Conservation (phyloP, 2,329 filamentous ascomycete genomes). For the Corynespora cassiicola region DNA sequence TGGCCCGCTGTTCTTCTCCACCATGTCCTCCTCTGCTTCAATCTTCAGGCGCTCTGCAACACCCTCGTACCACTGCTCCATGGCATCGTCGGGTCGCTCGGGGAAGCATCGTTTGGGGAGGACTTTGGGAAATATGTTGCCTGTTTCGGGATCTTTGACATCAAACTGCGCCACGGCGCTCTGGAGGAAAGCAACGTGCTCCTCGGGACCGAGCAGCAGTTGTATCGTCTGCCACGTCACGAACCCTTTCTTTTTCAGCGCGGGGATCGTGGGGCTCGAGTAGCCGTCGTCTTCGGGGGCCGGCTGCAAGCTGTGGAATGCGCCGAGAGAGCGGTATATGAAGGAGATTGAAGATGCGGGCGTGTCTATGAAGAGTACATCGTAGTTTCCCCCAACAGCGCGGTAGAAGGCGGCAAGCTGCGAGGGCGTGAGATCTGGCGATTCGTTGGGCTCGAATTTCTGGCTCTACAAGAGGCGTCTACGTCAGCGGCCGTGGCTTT, state of each 20-base stretch:
- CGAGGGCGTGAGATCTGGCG: conserved; percentile 54
- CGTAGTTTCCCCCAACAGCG: conserved; percentile 54
- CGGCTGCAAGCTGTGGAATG: conserved; percentile 85
- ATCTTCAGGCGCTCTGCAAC: conserved; percentile 74
- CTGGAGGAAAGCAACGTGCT: conserved; percentile 85
- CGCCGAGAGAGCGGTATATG: conserved; percentile 91
- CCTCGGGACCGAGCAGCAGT: conserved; percentile 83
- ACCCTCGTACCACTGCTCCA: conserved; percentile 83
- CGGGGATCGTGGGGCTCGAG: conserved; percentile 77
- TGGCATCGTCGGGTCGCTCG: conserved; percentile 73
- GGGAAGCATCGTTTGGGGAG: conserved; percentile 76
- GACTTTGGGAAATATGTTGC: conserved; percentile 62
- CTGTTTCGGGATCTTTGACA: conserved; percentile 74
- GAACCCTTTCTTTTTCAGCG: conserved; percentile 83
- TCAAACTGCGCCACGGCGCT: conserved; percentile 79
- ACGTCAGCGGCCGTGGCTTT: conserved; percentile 14
- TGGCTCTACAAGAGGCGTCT: conserved; percentile 42
- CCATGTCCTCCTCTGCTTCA: conserved; percentile 59
- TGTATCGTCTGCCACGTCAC: conserved; percentile 94
- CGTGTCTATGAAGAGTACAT: conserved; percentile 76
- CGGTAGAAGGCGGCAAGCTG: conserved; percentile 59
- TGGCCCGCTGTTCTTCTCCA: conserved; percentile 41
- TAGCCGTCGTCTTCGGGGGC: conserved; percentile 70
- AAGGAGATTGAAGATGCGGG: conserved; percentile 80
- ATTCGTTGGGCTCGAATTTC: conserved; percentile 52